phyloP scores from a whole-genome alignment of 2,329 filamentous ascomycete genomes.

The Orbilia brochopaga region DNA sequence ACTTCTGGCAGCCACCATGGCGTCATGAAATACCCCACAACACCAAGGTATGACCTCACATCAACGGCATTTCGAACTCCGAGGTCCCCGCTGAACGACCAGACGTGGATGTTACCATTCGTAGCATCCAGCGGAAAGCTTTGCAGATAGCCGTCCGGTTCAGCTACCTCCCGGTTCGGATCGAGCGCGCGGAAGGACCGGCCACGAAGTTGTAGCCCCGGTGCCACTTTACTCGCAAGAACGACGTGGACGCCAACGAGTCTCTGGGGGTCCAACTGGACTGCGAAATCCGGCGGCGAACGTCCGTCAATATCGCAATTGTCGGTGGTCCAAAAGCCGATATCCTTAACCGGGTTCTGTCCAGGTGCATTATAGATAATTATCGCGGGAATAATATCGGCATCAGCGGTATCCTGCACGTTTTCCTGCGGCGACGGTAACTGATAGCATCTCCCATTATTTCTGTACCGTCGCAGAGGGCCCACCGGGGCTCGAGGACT shows the following conservation, averaged over 20 bases:
- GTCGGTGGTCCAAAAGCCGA: slow-evolving; percentile 8
- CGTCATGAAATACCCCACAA: not conserved
- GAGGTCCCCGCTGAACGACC: not conserved
- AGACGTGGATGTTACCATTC: not conserved
- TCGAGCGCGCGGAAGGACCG: slow-evolving; percentile 4
- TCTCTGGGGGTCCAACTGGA: not conserved
- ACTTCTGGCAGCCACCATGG: slow-evolving; percentile 23
- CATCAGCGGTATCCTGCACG: too few relatives aligned
- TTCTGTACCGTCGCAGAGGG: not conserved
- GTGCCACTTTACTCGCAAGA: too few relatives aligned
- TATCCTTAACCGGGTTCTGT: not conserved
- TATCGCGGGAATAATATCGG: slow-evolving; percentile 10
- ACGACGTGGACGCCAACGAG: slow-evolving; percentile 14
- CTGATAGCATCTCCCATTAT: slow-evolving; percentile 2
- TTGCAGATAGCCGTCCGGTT: not conserved
- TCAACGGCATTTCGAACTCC: not conserved
- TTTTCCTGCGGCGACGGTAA: not conserved
- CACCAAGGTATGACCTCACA: too few relatives aligned
- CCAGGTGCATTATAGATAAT: slow-evolving; percentile 26
- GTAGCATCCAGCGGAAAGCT: not conserved
- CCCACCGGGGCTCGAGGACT: not conserved
- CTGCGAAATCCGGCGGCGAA: not conserved
- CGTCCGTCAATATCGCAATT: slow-evolving; percentile 1
- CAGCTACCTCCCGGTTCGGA: not conserved
- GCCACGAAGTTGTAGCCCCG: not conserved